Conservation (phyloP, 768 basidiomycete species). For the Cyathus striatus region DNA sequence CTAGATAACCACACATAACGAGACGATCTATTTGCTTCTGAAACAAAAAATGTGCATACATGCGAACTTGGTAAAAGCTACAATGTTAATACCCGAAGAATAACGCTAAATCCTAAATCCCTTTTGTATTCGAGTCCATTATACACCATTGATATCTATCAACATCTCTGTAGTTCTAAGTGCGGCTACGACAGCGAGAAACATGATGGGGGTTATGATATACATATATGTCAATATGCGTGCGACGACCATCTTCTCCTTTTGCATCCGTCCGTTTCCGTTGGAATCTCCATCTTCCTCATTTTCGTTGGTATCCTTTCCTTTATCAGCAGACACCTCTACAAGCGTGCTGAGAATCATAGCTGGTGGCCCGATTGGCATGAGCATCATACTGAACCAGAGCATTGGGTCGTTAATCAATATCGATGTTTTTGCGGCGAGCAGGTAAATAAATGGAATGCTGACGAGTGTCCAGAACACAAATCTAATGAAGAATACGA, state of each 20-base stretch:
- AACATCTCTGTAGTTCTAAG: conserved; percentile 1
- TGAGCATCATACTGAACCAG: conserved; percentile 9
- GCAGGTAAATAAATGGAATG: conserved; percentile 4
- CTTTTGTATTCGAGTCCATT: too few relatives aligned
- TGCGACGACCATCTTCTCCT: conserved; percentile 8
- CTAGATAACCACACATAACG: conserved; percentile 27
- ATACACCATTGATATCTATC: not conserved
- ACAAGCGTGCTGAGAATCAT: conserved; percentile 4
- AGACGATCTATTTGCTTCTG: too few relatives aligned
- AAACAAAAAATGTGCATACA: too few relatives aligned
- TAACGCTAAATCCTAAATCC: too few relatives aligned
- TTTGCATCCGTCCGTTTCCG: not conserved
- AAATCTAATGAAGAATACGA: conserved; percentile 4
- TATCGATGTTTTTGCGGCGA: conserved; percentile 2
- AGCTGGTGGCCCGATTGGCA: conserved; percentile 7
- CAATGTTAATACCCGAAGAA: too few relatives aligned
- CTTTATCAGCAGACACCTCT: conserved; percentile 1
- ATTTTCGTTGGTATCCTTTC: too few relatives aligned
- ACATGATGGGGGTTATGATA: conserved; percentile 4
- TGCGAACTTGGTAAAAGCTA: too few relatives aligned
- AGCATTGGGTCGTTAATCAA: conserved; percentile 4
- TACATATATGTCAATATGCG: conserved; percentile 5
- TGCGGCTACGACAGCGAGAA: conserved; percentile 4
- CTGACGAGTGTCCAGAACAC: conserved; percentile 4
- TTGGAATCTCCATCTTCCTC: too few relatives aligned